Percentiles rank a stretch among this genome's conserved stretches.
phyloP scores from a whole-genome alignment of 345 rosid genomes.

The Rhodamnia argentea region DNA sequence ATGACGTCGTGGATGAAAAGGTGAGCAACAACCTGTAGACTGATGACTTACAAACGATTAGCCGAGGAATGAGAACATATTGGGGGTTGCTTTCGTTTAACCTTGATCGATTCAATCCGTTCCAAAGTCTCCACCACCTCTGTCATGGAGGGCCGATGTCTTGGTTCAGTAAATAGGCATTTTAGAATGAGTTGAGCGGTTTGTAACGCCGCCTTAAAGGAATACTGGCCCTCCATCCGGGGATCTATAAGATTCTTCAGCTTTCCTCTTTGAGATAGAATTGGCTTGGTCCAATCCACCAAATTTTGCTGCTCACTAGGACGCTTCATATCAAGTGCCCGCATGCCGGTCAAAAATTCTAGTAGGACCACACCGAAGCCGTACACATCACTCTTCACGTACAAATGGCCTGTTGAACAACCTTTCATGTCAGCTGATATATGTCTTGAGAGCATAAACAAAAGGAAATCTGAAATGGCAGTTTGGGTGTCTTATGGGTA shows the following conservation, averaged over 20 bases:
- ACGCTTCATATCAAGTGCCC: constrained; percentile 31
- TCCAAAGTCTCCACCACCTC: constrained; percentile 39
- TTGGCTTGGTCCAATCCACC: constrained; percentile 47
- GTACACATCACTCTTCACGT: constrained; percentile 64
- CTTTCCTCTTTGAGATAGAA: constrained; percentile 27
- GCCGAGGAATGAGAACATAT: constrained; percentile 3
- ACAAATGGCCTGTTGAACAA: constrained; percentile 37
- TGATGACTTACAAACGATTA: neutral
- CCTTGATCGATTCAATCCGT: constrained; percentile 24
- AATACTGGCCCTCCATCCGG: constrained; percentile 40
- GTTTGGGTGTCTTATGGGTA: neutral
- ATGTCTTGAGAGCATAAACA: neutral
- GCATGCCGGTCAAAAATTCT: constrained; percentile 43
- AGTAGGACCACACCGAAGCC: constrained; percentile 64
- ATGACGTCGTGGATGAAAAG: neutral
- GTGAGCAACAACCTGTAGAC: neutral
- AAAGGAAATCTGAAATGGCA: neutral
- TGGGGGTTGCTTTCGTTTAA: constrained; percentile 5
- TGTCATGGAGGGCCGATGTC: constrained; percentile 44
- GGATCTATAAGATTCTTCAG: constrained; percentile 32
- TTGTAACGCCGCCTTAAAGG: constrained; percentile 28
- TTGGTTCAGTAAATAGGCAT: constrained; percentile 39
- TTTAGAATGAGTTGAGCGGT: constrained; percentile 30
- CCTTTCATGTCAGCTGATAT: neutral
- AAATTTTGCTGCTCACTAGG: constrained; percentile 31